Evolutionary conservation across 2,329 filamentous ascomycete species (phyloP), one percentile per base, ranked within the genome.

Genomic region (Colletotrichum cereale): DNA sequence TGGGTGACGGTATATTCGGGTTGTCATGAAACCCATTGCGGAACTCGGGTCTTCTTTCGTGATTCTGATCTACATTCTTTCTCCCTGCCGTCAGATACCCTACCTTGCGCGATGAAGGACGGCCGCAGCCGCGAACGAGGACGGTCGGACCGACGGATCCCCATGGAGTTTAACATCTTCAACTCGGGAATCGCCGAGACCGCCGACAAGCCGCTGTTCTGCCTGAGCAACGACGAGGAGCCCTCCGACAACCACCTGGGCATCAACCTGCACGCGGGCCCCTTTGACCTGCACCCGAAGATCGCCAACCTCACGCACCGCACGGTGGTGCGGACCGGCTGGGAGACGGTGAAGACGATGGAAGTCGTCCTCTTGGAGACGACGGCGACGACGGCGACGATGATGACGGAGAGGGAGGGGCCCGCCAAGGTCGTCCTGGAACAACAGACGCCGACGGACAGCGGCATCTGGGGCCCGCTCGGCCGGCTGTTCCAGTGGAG

Each of bases 281-380:
- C 60, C 60, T 52, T 62, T 8, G 34, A 38, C 34, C 26, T 50
- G 44, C 42, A 48, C 1, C 60, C 60, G 21, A 62, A 40, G 16
- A 62, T 62, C 14, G 60, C 60, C n/a, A 48, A 31, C 7, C 60
- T 62, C 47, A 62, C 60, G 18, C 60, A 62, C 36, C 60, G 60
- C 44, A 36, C 42, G 3, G 47, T 52, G 31, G 48, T 38, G n/a
- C 16, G 47, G 16, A 34, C 60, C n/a, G 60, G 60, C n/a, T 62
- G 48, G 60, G 21, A 62, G 24, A 62, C 60, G n/a, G 26, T 48
- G 24, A 48, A 29, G 44, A 62, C 34, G 6, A 62, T 62, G 60
- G 44, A 52, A 38, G 60, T 62, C 18, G 31, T 38, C 26, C 60
- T 62, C 14, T 48, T 50, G 24, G 44, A 62, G 18, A 31, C 38